Conservation (phyloP, 352 stramenopile species). For the Pythium brachiatum region DNA sequence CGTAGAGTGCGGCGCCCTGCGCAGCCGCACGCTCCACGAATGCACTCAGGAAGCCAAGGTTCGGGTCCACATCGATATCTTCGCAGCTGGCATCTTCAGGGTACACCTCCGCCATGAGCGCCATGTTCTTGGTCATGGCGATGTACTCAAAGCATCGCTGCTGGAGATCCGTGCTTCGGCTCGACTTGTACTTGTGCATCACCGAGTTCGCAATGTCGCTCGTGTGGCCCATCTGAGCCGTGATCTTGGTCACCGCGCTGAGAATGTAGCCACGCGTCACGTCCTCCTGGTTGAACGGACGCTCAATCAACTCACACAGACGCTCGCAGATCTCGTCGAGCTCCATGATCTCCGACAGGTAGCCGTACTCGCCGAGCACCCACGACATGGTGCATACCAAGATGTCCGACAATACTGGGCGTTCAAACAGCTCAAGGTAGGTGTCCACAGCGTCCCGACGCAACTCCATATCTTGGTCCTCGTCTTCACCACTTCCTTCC, state of each 20-base stretch:
- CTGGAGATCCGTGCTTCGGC: slow-evolving; percentile 95
- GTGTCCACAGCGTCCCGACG: slow-evolving; percentile 96
- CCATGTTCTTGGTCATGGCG: slow-evolving; percentile 90
- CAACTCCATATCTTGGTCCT: slow-evolving; percentile 95
- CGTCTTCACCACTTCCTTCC: slow-evolving; percentile 96
- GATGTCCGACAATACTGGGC: slow-evolving; percentile 93
- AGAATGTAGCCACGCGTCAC: slow-evolving; percentile 96
- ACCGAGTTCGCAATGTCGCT: slow-evolving; percentile 90
- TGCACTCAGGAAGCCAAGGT: slow-evolving; percentile 94
- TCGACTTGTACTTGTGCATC: slow-evolving; percentile 97
- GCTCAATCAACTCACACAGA: slow-evolving; percentile 92
- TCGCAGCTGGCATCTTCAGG: slow-evolving; percentile 97
- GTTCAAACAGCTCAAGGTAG: slow-evolving; percentile 95
- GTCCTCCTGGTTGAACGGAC: slow-evolving; percentile 82
- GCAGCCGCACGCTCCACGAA: slow-evolving; percentile 93
- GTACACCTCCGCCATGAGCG: slow-evolving; percentile 90
- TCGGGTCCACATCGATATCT: slow-evolving; percentile 94
- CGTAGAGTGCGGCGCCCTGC: slow-evolving; percentile 93
- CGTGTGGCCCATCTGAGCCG: slow-evolving; percentile 92
- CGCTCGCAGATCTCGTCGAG: slow-evolving; percentile 94
- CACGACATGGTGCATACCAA: slow-evolving; percentile 98
- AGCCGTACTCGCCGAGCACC: slow-evolving; percentile 99
- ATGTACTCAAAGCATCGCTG: slow-evolving; percentile 99
- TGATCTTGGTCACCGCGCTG: slow-evolving; percentile 97
- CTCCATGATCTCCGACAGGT: slow-evolving; percentile 92